Base-by-base conservation (phyloP, 345 rosid genomes). In the Physaria fendleri region DNA sequence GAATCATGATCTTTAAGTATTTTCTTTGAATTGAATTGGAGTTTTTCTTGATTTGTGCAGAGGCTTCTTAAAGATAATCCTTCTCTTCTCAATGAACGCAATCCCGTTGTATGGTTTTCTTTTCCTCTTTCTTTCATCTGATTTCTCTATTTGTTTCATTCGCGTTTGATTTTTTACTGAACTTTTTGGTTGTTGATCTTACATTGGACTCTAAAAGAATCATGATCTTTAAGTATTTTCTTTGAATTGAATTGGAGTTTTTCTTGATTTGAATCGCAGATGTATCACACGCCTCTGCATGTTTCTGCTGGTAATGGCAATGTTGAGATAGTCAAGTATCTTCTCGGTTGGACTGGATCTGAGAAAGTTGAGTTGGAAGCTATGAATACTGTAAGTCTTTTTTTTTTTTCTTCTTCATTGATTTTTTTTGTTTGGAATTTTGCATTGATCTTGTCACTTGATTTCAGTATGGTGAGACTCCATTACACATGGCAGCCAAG, bases 401-500 rank as follows among this genome's bases (percentile, higher is more conserved):
- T 12, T 33, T 2, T 5, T n/a, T 38, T 30, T 17, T 21, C 11
- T 34, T 17, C 47, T 44, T 46, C 15, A 8, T 14, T 23, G 5
- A 29, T 8, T 32, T 40, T 6, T 6, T 35, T 55, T 35, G 10
- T 48, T 32, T 52, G 68, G 30, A 8, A 9, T 30, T 25, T 40
- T 64, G 33, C 41, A 49, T 28, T 58, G 27, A 47, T 68, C 27
- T 10, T 43, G 8, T 22, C 24, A 22, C 4, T 22, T 22, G 24
- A 2, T 16, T 62, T 76, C 73, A 94, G 99, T 90, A 87, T 68
- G 99, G 99, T 57, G 99, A 94, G 73, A 94, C 97, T 71, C 97
- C 99, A 6, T 78, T 94, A 81, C 99, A 94, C 72, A 94, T 94
- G 97, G 97, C 96, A 20, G 95, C 96, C 21, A 94, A 94, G 85